Conservation (phyloP, 2,329 filamentous ascomycete species). For the Aspergillus novofumigatus region DNA sequence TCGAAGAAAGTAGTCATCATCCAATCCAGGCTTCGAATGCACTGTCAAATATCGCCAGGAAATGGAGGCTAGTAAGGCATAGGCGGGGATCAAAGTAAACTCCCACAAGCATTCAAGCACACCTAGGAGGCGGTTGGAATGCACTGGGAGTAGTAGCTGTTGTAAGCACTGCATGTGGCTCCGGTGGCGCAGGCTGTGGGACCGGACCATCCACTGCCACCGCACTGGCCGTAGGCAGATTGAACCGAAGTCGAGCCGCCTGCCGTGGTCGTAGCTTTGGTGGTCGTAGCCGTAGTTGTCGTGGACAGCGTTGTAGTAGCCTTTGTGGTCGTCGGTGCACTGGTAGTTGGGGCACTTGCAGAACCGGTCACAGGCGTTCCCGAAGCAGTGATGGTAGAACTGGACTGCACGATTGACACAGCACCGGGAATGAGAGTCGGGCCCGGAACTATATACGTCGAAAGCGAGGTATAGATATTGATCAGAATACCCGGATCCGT, state of each 20-base stretch:
- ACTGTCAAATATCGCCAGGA: too few relatives aligned
- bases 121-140: neutral
- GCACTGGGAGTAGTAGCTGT: neutral
- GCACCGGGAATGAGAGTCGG: constrained; percentile 13
- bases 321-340: neutral
- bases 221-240: neutral
- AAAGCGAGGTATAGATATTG: constrained; percentile 47
- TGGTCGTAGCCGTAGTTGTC: neutral
- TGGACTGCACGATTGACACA: constrained; percentile 11
- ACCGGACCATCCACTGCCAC: neutral
- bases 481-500: constrained; percentile 54
- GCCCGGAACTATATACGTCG: constrained; percentile 13
- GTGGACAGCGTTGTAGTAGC: neutral
- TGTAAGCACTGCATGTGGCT: neutral
- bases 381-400: constrained; percentile 11
- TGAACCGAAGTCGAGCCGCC: neutral
- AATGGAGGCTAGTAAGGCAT: too few relatives aligned
- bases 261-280: neutral
- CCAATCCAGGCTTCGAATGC: too few relatives aligned
- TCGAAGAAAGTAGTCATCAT: too few relatives aligned
- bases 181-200: neutral
- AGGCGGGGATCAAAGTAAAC: too few relatives aligned
- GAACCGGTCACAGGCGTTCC: neutral
- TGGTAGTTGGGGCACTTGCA: neutral
- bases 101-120: too few relatives aligned